Conservation (phyloP, 768 basidiomycete species). For the Boletus subparvulus region DNA sequence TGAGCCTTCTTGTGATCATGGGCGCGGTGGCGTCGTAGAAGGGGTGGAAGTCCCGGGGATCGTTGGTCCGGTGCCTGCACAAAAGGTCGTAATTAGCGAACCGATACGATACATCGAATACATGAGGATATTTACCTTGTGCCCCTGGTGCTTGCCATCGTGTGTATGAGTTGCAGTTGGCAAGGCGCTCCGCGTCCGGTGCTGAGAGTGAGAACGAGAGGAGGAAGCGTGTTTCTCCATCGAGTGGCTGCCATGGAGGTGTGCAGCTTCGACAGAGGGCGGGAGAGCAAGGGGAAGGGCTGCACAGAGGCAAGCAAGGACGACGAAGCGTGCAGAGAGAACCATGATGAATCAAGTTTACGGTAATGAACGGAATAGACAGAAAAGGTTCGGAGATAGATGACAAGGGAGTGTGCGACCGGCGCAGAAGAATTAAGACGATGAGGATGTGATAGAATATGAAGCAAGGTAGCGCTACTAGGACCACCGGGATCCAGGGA, state of each 20-base stretch:
- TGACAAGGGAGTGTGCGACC: constrained; percentile 21
- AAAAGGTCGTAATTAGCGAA: not conserved
- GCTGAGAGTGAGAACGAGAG: not conserved
- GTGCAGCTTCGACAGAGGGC: constrained; percentile 39
- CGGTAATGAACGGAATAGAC: constrained; percentile 10
- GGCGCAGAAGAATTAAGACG: constrained; percentile 23
- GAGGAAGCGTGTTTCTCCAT: constrained; percentile 4
- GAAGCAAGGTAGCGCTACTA: constrained; percentile 13
- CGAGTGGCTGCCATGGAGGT: constrained; percentile 28
- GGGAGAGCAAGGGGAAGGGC: constrained; percentile 39
- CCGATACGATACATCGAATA: not conserved
- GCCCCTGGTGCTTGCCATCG: not conserved
- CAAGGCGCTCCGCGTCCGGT: not conserved
- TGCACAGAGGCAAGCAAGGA: constrained; percentile 46
- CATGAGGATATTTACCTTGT: constrained; percentile 3
- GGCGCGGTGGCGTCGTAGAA: constrained; percentile 11
- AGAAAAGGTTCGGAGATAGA: constrained; percentile 9
- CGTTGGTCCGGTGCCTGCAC: constrained; percentile 1
- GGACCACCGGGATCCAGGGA: constrained; percentile 58
- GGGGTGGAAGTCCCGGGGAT: constrained; percentile 13
- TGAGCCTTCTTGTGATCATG: not conserved
- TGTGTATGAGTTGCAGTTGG: not conserved
- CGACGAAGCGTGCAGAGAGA: constrained; percentile 46
- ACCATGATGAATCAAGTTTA: constrained; percentile 41
- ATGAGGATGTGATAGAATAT: constrained; percentile 20